phyloP scores from a whole-genome alignment of 192 early-diverging fungal species.

The Coemansia sp. region DNA sequence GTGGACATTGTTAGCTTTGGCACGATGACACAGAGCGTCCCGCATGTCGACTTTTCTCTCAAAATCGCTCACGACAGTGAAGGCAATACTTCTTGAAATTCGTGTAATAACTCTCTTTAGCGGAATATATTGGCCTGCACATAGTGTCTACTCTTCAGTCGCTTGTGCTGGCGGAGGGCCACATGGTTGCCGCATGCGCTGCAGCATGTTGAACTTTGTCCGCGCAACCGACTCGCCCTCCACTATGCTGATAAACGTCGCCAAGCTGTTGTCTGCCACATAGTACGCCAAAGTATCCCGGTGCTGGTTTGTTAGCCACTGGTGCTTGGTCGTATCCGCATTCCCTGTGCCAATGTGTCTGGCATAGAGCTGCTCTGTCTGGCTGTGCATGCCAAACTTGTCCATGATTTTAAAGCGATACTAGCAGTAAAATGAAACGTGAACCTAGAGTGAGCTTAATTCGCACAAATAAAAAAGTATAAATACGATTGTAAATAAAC shows the following conservation, averaged over 20 bases:
- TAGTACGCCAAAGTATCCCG: constrained; percentile 51
- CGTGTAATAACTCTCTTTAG: neutral
- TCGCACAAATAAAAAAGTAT: too few relatives aligned
- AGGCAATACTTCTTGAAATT: neutral
- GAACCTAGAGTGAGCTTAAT: neutral
- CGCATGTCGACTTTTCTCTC: constrained; percentile 95
- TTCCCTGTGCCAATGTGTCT: constrained; percentile 47
- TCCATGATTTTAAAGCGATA: constrained; percentile 31
- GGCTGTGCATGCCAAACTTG: constrained; percentile 56
- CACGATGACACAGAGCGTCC: constrained; percentile 88
- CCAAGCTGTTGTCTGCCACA: constrained; percentile 38
- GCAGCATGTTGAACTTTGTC: constrained; percentile 35
- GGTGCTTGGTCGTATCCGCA: constrained; percentile 43
- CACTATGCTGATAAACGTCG: constrained; percentile 37
- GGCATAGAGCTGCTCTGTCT: constrained; percentile 50
- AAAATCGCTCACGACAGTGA: constrained; percentile 60
- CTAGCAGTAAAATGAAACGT: neutral
- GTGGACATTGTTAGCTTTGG: constrained; percentile 94
- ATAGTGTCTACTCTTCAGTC: neutral
- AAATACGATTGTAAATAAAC: too few relatives aligned
- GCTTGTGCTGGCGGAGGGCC: constrained; percentile 20
- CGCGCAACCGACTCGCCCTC: constrained; percentile 37
- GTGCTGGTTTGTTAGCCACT: constrained; percentile 50
- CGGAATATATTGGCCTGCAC: neutral
- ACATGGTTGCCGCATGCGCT: constrained; percentile 35